Evolutionary conservation across 2,329 filamentous ascomycete genomes (phyloP), one percentile per base, ranked within the genome.

Genomic region (Magnaporthales sp.): DNA sequence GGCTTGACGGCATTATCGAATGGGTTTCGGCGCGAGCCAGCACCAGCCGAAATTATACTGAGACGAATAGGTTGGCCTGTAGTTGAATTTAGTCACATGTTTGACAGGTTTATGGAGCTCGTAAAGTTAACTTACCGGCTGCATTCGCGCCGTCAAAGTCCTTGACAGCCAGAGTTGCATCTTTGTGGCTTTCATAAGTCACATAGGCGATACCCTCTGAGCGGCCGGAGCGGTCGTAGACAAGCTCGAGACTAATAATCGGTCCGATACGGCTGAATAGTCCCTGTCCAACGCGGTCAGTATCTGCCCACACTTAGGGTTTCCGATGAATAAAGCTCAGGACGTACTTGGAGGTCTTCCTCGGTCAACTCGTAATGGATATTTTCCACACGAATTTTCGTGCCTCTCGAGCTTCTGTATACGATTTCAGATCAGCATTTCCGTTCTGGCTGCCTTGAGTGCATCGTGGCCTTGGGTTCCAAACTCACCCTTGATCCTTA

Each of bases 131-230:
- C 74, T 75, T 80, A 84, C 89, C 90, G 72, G 95, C 93, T 67
- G 93, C 93, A 75, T 97, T 97, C 69, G 93, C 93, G 67, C 92
- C 92, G 74, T 97, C 89, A 74, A 90, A 97, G 72, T 97, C 90
- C 66, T 82, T 83, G 66, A 97, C 84, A 2, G 93, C 93, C 62
- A 85, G 82, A 71, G 84, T 80, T 10, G 93, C 93, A 76, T 97
- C 91, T 63, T 86, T 83, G 64, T 85, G 79, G 66, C 80, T 82
- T 71, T 89, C 85, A 78, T 96, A 97, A 9, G 90, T 93, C 63
- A 97, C 90, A 73, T 87, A 95, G 7, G 93, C 93, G 51, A 89
- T 84, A 67, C 93, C 93, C 73, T 93, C 89, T 1, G 92, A 96
- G 73, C 93, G 91, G 67, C 93, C 93, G 68, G 92, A 91, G 72